Evolutionary conservation across 306 rosid species (phyloP).

Genomic region (Citrullus colocynthis): DNA sequence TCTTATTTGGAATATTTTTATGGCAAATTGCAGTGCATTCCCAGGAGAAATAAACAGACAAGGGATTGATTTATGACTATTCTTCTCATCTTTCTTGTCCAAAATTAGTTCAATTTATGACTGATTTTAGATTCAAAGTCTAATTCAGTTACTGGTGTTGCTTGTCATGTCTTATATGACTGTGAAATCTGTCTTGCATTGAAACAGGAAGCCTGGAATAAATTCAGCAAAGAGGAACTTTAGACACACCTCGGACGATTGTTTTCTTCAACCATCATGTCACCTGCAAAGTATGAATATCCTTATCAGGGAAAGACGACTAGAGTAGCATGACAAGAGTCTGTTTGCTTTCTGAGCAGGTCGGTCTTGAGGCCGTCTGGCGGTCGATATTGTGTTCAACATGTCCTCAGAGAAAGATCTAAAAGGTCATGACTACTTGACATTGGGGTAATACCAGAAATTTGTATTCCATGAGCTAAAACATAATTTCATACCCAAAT

Average conservation of each 20-base stretch:
- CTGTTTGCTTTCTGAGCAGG: not conserved
- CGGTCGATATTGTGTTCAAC: not conserved
- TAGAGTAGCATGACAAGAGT: not conserved
- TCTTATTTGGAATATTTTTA: not conserved
- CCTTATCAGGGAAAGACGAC: not conserved
- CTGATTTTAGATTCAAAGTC: not conserved
- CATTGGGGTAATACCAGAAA: not conserved
- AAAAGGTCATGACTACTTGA: too few species aligned
- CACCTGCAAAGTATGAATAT: constrained; percentile 1
- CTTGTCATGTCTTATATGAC: not conserved
- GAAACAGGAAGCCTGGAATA: constrained; percentile 85
- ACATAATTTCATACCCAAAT: not conserved
- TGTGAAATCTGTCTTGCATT: not conserved
- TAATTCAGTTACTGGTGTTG: not conserved
- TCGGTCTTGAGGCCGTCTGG: not conserved
- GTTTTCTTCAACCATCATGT: not conserved
- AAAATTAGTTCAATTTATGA: not conserved
- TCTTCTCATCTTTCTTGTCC: not conserved
- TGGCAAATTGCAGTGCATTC: not conserved
- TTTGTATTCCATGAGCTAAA: not conserved
- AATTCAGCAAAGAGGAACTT: constrained; percentile 71
- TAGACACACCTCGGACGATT: not conserved
- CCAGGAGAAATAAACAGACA: not conserved
- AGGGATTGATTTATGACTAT: not conserved
- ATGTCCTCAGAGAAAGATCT: not conserved